Base-by-base conservation (phyloP, 768 basidiomycete genomes). In the Porpolomopsis calyptriformis region DNA sequence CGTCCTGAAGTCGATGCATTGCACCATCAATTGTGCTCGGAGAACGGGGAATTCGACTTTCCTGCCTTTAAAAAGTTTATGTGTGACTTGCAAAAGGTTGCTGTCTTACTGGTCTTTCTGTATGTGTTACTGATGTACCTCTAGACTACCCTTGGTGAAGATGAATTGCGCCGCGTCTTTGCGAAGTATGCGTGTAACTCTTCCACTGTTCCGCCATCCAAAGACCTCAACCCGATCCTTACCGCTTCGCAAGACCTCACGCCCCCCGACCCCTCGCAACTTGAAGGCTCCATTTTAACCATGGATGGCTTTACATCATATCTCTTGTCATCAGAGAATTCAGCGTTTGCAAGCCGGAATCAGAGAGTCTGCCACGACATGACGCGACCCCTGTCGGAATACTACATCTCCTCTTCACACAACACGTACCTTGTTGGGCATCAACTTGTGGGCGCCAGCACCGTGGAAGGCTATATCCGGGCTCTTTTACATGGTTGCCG, bases 361-460 rank as follows among this genome's bases (percentile, higher is more conserved):
- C 51, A 51, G 16, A 64, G 67, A 12, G 64, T 81, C 4, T 71
- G 70, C 60, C 87, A 92, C 41, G 84, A 96, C 54, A 97, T 98
- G 96, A 84, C 83, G 1, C 69, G 75, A 1, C 90, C 94, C 1
- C 68, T 96, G 11, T 76, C 80, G 1, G 86, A 97, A 48, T 98
- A 98, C 37, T 93, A 74, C 57, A 80, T 94, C 55, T 90, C 88
- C 4, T 88, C 87, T 14, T 86, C 85, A 26, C 93, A 99, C 60
- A 97, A 99, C 57, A 92, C 90, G 1, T 92, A 77, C 63, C 74
- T 90, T 11, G 74, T 83, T 6, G 85, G 85, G 2, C 70, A 82
- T 53, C 85, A 89, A 55, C 71, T 86, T 2, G 73, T 88, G 33
- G 88, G 90, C 9, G 77, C 77, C 51, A 84, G 77, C 54, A 86